Evolutionary conservation across 805 yeast species (phyloP).

Genomic region (Blastobotrys parvus): DNA sequence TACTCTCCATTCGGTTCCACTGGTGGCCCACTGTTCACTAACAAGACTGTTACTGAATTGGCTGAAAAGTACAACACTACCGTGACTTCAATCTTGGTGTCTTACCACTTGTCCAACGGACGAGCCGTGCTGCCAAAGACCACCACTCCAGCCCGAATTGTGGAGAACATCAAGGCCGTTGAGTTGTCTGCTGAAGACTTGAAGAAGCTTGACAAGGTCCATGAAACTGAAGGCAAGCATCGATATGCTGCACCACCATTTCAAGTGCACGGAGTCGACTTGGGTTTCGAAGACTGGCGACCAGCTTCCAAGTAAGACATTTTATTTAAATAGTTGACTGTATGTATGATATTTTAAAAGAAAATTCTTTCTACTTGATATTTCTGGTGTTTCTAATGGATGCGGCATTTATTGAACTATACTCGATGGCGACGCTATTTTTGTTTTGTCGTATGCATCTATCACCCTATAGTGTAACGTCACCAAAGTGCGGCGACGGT

Average conservation of each 20-base stretch:
- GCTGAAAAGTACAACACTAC: conserved; percentile 46
- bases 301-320: no score
- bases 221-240: conserved; percentile 21
- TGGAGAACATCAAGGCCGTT: conserved; percentile 32
- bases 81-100: conserved; percentile 25
- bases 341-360: no score
- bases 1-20: conserved; percentile 47
- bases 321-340: no score
- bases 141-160: conserved; percentile 53
- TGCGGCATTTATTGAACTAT: no score
- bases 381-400: no score
- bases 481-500: no score
- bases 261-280: conserved; percentile 26
- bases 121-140: conserved; percentile 63
- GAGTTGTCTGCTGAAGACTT: conserved; percentile 38
- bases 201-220: conserved; percentile 21
- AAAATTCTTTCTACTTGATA: no score
- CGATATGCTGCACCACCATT: conserved; percentile 22
- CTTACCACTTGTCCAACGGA: conserved; percentile 39
- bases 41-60: conserved; percentile 45
- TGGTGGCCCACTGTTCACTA: conserved; percentile 27
- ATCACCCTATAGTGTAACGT: no score
- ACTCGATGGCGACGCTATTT: no score
- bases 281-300: conserved; percentile 26
- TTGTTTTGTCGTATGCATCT: no score